Evolutionary conservation across 1,284 basidiomycete species (phyloP).

Genomic region (Ceratobasidium sp.): DNA sequence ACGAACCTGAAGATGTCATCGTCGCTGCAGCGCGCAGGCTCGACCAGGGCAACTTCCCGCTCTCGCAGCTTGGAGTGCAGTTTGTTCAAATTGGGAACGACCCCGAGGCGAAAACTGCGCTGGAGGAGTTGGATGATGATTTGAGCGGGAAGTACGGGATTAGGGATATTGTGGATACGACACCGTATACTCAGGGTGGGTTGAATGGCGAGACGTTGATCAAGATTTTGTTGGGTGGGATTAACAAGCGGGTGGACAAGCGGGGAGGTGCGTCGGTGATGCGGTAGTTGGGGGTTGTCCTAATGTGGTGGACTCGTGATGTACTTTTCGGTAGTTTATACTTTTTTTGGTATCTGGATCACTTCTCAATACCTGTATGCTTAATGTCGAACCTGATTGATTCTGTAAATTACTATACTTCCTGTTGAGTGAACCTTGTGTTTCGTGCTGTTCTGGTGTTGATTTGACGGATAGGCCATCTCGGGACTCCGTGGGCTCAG

Average conservation of each 20-base stretch:
- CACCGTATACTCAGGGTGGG: conserved; percentile 54
- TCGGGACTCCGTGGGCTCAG: too few species aligned
- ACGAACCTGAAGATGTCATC: conserved; percentile 56
- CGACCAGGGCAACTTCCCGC: conserved; percentile 54
- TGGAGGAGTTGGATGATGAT: conserved; percentile 65
- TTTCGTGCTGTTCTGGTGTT: too few species aligned
- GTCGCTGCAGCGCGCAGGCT: conserved; percentile 53
- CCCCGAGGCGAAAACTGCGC: conserved; percentile 61
- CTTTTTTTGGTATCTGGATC: not conserved
- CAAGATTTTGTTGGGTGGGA: conserved; percentile 63
- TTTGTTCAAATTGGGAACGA: conserved; percentile 72
- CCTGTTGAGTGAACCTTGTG: too few species aligned
- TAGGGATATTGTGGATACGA: conserved; percentile 65
- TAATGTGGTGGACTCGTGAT: not conserved
- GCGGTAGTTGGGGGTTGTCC: conserved; percentile 17
- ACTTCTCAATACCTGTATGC: not conserved
- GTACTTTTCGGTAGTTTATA: not conserved
- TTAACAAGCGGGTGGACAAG: conserved; percentile 56
- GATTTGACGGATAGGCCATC: too few species aligned
- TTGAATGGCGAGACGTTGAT: conserved; percentile 61
- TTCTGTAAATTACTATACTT: not conserved
- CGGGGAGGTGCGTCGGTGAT: conserved; percentile 20
- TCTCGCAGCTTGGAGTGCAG: conserved; percentile 66
- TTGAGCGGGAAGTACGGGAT: conserved; percentile 58
- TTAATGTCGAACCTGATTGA: not conserved